Evolutionary conservation across 345 rosid genomes (phyloP).

Genomic region (Dimocarpus longan): DNA sequence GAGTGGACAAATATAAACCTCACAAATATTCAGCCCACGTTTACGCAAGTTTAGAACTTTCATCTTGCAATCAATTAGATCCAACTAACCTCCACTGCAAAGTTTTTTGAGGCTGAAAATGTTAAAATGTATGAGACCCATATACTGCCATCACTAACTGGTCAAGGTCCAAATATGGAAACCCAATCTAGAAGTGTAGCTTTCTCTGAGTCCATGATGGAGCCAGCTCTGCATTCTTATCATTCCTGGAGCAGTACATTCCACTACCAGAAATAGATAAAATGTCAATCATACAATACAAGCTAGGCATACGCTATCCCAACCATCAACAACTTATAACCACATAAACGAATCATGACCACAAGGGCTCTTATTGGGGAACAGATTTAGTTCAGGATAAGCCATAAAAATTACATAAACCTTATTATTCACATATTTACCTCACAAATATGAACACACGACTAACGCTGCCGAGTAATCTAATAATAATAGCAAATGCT

Average conservation of each 20-base stretch:
- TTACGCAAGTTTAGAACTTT: background rate
- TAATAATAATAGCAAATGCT: background rate
- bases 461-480: too few relatives aligned
- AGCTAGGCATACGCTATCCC: background rate
- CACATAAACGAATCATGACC: background rate
- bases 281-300: constrained; percentile 8
- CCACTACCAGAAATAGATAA: background rate
- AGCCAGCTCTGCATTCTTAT: constrained; percentile 21
- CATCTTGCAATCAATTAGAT: background rate
- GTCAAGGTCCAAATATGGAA: constrained; percentile 16
- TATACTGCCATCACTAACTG: constrained; percentile 19
- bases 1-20: constrained; percentile 35
- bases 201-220: constrained; percentile 7
- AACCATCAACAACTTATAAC: background rate
- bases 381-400: background rate
- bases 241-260: constrained; percentile 14
- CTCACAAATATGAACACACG: background rate
- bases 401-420: background rate
- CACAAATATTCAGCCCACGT: constrained; percentile 17
- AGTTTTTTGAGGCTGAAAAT: constrained; percentile 22
- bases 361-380: background rate
- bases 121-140: constrained; percentile 20
- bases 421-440: background rate
- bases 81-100: constrained; percentile 11
- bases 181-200: constrained; percentile 16